These are phyloP conservation scores for Aspergillaceae sp. DNA, from an alignment of 2,329 filamentous ascomycete genomes.

Conservation along the genomic window DNA sequence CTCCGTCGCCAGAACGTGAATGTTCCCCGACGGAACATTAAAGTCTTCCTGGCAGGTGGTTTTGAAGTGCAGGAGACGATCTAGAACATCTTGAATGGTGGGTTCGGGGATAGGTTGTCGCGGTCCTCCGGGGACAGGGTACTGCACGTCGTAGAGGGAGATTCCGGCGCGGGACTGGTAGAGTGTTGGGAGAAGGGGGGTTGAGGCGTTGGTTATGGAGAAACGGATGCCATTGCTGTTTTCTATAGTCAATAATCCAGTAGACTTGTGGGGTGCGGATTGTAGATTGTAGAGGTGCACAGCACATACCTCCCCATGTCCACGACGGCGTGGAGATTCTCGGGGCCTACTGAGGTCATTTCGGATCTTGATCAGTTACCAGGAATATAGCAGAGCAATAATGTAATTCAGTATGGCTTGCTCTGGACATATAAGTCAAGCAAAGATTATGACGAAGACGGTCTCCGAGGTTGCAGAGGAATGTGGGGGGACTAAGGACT, in stretches of 20 bases:
- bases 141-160: slow-evolving; percentile 76
- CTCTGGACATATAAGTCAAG: too few species aligned
- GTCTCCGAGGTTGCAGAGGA: too few species aligned
- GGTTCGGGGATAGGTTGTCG: slow-evolving; percentile 46
- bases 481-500: too few species aligned
- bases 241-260: background rate
- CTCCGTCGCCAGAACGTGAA: slow-evolving; percentile 76
- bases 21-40: slow-evolving; percentile 53
- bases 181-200: slow-evolving; percentile 66
- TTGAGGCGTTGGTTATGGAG: slow-evolving; percentile 71
- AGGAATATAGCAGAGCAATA: background rate
- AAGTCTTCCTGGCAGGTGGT: slow-evolving; percentile 58
- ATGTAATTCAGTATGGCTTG: background rate
- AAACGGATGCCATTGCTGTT: slow-evolving; percentile 80
- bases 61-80: slow-evolving; percentile 61
- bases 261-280: background rate
- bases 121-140: slow-evolving; percentile 27
- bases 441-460: too few species aligned
- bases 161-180: slow-evolving; percentile 72
- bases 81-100: slow-evolving; percentile 58
- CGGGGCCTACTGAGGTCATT: background rate
- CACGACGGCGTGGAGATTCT: slow-evolving; percentile 26
- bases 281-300: background rate
- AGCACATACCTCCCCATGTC: slow-evolving; percentile 34
- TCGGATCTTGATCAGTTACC: too few species aligned